Evolutionary conservation across 129 eudicot species (phyloP).

Genomic region (Erigeron canadensis): DNA sequence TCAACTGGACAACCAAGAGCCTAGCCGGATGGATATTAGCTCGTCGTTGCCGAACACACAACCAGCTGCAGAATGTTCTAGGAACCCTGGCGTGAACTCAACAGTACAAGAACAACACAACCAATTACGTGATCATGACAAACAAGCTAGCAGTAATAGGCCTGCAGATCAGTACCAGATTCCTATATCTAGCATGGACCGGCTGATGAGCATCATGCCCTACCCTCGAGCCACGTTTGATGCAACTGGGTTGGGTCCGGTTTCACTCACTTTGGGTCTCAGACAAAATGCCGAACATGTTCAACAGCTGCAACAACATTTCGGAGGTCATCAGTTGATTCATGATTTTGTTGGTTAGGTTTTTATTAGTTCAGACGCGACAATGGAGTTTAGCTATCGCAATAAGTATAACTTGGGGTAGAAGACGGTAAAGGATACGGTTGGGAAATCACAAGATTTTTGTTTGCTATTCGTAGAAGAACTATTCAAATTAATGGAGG

Average conservation of each 20-base stretch:
- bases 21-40: constrained; percentile 26
- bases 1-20: constrained; percentile 31
- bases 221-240: constrained; percentile 58
- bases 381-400: not conserved
- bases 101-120: constrained; percentile 23
- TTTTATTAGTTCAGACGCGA: constrained; percentile 3
- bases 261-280: constrained; percentile 81
- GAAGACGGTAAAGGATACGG: constrained; percentile 27
- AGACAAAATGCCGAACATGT: constrained; percentile 69
- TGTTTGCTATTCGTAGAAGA: constrained; percentile 17
- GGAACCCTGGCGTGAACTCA: constrained; percentile 23
- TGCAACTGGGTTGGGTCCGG: constrained; percentile 62
- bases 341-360: constrained; percentile 77
- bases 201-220: constrained; percentile 56
- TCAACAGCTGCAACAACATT: constrained; percentile 55
- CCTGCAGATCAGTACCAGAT: constrained; percentile 50
- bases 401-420: constrained; percentile 18
- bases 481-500: constrained; percentile 6
- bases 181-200: constrained; percentile 47
- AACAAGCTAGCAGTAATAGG: constrained; percentile 53
- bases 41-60: constrained; percentile 31
- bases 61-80: constrained; percentile 30
- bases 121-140: constrained; percentile 46
- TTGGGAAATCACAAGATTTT: constrained; percentile 21
- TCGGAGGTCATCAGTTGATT: constrained; percentile 75